Evolutionary conservation across 1,284 basidiomycete species (phyloP).

Genomic region (Sporisorium reilianum): DNA sequence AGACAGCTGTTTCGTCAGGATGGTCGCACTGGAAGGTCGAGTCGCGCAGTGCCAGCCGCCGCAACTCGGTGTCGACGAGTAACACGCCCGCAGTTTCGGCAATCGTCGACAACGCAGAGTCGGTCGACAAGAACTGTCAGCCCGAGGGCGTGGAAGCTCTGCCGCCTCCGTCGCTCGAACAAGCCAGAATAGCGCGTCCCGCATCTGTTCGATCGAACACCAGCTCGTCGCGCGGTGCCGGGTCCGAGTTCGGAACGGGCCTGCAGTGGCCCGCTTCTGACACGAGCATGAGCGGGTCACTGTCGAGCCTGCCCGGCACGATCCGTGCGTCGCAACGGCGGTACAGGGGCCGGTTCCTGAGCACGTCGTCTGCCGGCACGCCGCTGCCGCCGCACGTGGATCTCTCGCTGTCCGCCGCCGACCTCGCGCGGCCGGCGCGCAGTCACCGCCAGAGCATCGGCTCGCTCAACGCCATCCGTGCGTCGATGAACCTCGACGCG

Average conservation of each 20-base stretch:
- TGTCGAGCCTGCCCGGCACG: slow-evolving; percentile 5
- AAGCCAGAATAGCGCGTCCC: not conserved
- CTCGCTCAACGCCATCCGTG: slow-evolving; percentile 13
- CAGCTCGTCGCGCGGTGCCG: slow-evolving; percentile 2
- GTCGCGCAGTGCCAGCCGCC: slow-evolving; percentile 4
- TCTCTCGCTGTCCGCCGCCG: slow-evolving; percentile 2
- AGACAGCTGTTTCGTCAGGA: slow-evolving; percentile 11
- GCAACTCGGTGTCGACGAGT: slow-evolving; percentile 10
- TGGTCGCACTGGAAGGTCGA: slow-evolving; percentile 18
- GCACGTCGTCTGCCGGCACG: slow-evolving; percentile 13
- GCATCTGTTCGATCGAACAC: slow-evolving; percentile 7
- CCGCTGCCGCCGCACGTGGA: slow-evolving; percentile 24
- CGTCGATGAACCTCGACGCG: slow-evolving; percentile 6
- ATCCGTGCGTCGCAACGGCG: slow-evolving; percentile 1
- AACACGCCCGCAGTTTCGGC: slow-evolving; percentile 1
- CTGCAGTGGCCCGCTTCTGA: slow-evolving; percentile 9
- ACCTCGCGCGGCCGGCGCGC: not conserved
- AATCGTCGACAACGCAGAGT: slow-evolving; percentile 4
- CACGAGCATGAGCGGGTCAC: not conserved
- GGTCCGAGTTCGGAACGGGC: not conserved
- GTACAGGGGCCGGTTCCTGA: slow-evolving; percentile 20
- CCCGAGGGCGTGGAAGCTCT: slow-evolving; percentile 23
- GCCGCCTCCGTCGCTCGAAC: not conserved
- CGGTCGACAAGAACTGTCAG: slow-evolving; percentile 21
- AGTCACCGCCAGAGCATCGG: slow-evolving; percentile 18